phyloP scores from a whole-genome alignment of 2,329 filamentous ascomycete genomes.

The Ophiocordyceps camponoti-leonardi region DNA sequence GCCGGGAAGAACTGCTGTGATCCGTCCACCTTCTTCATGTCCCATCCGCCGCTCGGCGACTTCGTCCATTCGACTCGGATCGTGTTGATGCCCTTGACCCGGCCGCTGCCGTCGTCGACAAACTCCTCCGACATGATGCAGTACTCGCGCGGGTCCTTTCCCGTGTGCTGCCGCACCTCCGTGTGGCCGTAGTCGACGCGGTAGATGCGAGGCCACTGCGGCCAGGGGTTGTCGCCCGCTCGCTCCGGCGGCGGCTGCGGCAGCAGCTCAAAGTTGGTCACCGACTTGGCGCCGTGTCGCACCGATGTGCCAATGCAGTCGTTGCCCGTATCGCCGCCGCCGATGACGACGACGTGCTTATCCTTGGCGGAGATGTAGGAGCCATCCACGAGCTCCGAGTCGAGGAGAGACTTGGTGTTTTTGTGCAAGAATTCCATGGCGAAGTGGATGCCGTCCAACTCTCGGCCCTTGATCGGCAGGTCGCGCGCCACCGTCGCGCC shows the following conservation, averaged over 20 bases:
- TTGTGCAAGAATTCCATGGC: no score
- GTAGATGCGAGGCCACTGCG: slow-evolving; percentile 95
- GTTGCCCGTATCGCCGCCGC: no score
- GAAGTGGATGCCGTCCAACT: no score
- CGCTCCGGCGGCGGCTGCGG: slow-evolving; percentile 85
- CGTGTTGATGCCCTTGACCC: slow-evolving; percentile 91
- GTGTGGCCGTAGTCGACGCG: slow-evolving; percentile 96
- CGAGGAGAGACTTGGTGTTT: no score
- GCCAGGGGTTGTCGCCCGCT: slow-evolving; percentile 91
- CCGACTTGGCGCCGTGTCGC: slow-evolving; percentile 86
- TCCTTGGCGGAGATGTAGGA: no score
- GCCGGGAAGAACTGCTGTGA: slow-evolving; percentile 94
- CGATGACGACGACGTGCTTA: no score
- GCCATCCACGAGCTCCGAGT: no score
- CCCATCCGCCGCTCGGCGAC: slow-evolving; percentile 77
- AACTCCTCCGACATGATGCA: slow-evolving; percentile 98
- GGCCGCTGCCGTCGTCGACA: slow-evolving; percentile 70
- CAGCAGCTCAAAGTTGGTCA: slow-evolving; percentile 91
- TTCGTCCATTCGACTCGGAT: slow-evolving; percentile 94
- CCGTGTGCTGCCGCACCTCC: slow-evolving; percentile 90
- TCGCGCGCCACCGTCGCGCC: no score
- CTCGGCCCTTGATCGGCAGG: no score
- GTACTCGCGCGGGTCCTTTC: slow-evolving; percentile 89
- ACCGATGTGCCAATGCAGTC: slow-evolving; percentile 93
- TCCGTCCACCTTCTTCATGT: slow-evolving; percentile 94